Conservation (phyloP, 2,329 filamentous ascomycete species). For the Microdochium trichocladiopsis region DNA sequence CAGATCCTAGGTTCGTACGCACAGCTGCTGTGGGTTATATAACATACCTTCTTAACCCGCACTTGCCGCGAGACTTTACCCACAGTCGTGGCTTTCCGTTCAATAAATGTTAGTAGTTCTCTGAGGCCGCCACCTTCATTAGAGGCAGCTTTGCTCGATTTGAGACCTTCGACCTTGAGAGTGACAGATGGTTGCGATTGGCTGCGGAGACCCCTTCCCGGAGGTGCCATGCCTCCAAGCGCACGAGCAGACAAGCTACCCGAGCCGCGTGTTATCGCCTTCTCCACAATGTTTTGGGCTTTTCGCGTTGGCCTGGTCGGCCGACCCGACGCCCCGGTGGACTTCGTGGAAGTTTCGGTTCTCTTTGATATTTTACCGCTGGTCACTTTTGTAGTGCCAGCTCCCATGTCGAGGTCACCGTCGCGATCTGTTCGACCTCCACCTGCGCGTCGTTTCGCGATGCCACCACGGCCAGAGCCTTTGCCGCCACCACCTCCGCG, state of each 20-base stretch:
- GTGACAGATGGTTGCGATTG: constrained; percentile 9
- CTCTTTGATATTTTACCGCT: constrained; percentile 18
- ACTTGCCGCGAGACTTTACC: constrained; percentile 43
- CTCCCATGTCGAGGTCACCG: constrained; percentile 55
- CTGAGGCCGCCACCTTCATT: constrained; percentile 62
- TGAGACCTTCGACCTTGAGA: constrained; percentile 54
- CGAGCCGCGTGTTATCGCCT: constrained; percentile 29
- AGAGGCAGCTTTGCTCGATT: constrained; percentile 58
- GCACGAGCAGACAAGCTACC: constrained; percentile 25
- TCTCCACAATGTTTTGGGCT: constrained; percentile 34
- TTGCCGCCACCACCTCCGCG: constrained; percentile 6
- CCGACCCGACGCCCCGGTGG: constrained; percentile 10
- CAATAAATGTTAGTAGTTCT: constrained; percentile 60
- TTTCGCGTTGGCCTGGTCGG: constrained; percentile 18
- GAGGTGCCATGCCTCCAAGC: constrained; percentile 20
- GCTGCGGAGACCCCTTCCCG: constrained; percentile 6
- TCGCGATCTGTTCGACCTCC: constrained; percentile 39
- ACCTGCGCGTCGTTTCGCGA: constrained; percentile 39
- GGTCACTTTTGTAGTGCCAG: constrained; percentile 24
- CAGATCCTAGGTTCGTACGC: constrained; percentile 35
- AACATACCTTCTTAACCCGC: constrained; percentile 73
- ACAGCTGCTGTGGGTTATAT: constrained; percentile 27
- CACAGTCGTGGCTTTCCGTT: constrained; percentile 59
- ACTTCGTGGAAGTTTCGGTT: constrained; percentile 8
- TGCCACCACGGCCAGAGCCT: constrained; percentile 32